Evolutionary conservation across 176 grass and related monocot species (phyloP).

Genomic region (Elaeis guineensis): DNA sequence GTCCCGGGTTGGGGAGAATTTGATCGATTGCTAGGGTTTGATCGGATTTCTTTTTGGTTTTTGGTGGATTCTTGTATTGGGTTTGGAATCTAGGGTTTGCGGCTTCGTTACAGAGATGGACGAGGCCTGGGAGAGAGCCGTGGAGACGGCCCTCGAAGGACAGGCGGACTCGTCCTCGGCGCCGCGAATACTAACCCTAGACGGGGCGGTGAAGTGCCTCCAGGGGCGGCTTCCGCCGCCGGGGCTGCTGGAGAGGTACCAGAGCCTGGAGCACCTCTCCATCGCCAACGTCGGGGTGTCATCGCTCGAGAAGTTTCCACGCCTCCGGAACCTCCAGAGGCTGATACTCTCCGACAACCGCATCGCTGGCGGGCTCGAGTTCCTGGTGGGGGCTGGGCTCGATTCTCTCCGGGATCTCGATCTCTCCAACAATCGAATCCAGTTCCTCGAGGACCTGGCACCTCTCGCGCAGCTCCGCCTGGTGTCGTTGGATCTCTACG

Average conservation of each 20-base stretch:
- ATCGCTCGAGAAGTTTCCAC: conserved; percentile 72
- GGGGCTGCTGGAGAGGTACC: conserved; percentile 67
- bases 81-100: conserved; percentile 5
- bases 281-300: conserved; percentile 76
- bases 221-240: conserved; percentile 69
- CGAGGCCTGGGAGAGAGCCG: conserved; percentile 89
- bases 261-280: conserved; percentile 80
- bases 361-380: conserved; percentile 78
- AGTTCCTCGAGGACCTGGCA: conserved; percentile 61
- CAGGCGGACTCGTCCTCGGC: conserved; percentile 22
- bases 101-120: conserved; percentile 29
- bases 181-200: conserved; percentile 69
- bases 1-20: no score
- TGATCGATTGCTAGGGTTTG: background rate
- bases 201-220: conserved; percentile 81
- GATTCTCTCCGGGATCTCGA: conserved; percentile 74
- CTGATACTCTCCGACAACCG: conserved; percentile 92
- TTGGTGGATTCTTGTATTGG: background rate
- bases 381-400: conserved; percentile 70
- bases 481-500: conserved; percentile 87
- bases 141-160: conserved; percentile 64
- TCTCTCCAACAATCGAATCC: conserved; percentile 91
- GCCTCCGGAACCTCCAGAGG: conserved; percentile 67
- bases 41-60: background rate
- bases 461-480: conserved; percentile 69